phyloP scores from a whole-genome alignment of 441 rosid genomes.

The Adansonia rubrostipa region DNA sequence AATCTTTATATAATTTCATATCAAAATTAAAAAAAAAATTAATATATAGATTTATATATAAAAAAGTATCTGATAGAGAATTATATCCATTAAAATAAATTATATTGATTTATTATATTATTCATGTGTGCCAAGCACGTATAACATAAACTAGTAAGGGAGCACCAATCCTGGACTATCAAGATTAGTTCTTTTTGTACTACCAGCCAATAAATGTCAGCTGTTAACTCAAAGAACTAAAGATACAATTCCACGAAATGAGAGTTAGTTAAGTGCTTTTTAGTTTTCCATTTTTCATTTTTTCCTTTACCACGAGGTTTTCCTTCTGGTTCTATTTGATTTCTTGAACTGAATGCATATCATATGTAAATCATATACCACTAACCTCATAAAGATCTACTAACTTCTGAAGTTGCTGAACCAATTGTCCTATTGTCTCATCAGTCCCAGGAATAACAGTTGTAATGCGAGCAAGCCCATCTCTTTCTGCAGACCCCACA shows the following conservation, averaged over 20 bases:
- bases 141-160: too few relatives aligned
- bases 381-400: slow-evolving; percentile 67
- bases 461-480: slow-evolving; percentile 66
- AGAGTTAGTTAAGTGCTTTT: neutral
- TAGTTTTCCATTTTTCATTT: neutral
- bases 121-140: too few relatives aligned
- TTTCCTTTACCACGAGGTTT: neutral
- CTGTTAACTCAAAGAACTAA: neutral
- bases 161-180: neutral
- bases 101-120: too few relatives aligned
- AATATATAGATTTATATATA: too few relatives aligned
- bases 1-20: too few relatives aligned
- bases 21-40: too few relatives aligned
- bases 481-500: slow-evolving; percentile 66
- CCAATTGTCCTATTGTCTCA: slow-evolving; percentile 57
- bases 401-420: slow-evolving; percentile 66
- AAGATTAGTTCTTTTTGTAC: neutral
- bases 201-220: neutral
- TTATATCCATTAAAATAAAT: too few relatives aligned
- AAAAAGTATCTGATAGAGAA: too few relatives aligned
- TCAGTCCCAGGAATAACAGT: slow-evolving; percentile 75
- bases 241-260: neutral
- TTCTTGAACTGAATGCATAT: neutral
- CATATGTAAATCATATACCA: neutral
- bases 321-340: neutral